phyloP scores from a whole-genome alignment of 192 early-diverging fungal species.

The Jimgerdemannia flammicorona region DNA sequence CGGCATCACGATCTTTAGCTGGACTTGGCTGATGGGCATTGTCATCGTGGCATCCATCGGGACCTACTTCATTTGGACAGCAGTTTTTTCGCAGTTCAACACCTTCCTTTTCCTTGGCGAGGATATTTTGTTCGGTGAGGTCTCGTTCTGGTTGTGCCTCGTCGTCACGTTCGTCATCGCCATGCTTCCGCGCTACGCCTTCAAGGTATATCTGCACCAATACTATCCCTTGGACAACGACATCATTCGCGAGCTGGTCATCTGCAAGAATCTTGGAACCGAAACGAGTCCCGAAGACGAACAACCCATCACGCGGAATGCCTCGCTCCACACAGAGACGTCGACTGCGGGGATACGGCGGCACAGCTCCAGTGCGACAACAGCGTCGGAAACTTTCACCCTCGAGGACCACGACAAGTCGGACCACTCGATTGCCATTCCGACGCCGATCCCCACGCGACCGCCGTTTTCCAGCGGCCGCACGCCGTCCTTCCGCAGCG shows the following conservation, averaged over 20 bases:
- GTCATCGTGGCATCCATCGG: constrained; percentile 45
- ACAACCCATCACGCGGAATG: constrained; percentile 17
- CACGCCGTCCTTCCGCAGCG: constrained; percentile 4
- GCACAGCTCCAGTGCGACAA: background rate
- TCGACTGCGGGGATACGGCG: background rate
- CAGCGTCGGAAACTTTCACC: background rate
- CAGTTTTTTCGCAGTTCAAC: constrained; percentile 52
- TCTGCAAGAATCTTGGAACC: constrained; percentile 65
- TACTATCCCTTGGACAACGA: constrained; percentile 80
- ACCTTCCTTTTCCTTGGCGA: constrained; percentile 27
- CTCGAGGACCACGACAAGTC: background rate
- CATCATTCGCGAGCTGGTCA: constrained; percentile 79
- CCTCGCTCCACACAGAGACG: constrained; percentile 2
- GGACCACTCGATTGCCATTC: background rate
- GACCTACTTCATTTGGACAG: constrained; percentile 54
- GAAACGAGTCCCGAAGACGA: constrained; percentile 13
- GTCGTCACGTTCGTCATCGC: constrained; percentile 55
- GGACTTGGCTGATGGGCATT: constrained; percentile 66
- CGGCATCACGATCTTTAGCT: constrained; percentile 65
- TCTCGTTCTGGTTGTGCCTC: constrained; percentile 69
- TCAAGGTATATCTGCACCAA: constrained; percentile 64
- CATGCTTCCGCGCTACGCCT: constrained; percentile 68
- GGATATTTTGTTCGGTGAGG: constrained; percentile 53
- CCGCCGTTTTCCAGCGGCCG: constrained; percentile 3
- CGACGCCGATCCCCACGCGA: background rate